Evolutionary conservation across 345 rosid species (phyloP), one percentile per base, ranked within the genome.

Genomic region (Eucalyptus grandis): DNA sequence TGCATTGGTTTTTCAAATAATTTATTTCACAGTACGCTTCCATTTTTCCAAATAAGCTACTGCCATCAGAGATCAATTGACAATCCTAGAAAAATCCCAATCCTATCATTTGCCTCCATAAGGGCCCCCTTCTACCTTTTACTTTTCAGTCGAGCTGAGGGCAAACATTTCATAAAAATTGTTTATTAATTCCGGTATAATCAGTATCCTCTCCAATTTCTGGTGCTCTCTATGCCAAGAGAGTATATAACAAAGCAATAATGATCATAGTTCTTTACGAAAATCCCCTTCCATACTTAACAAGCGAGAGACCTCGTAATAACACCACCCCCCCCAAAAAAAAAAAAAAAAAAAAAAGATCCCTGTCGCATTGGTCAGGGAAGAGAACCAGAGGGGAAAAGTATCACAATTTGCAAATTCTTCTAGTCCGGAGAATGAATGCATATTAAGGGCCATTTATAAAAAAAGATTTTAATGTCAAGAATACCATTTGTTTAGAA

Each of bases 401-500:
- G 83, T 77, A 40, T 40, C 47, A 77, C 26, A 34, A 50, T 3
- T 49, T 44, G 49, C 86, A 50, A 47, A 30, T 72, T 72, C 46
- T 72, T 34, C 46, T 1, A 72, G 82, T 72, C 82, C 46, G 14
- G 14, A 34, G 8, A 40, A 72, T 34, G 82, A 72, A 72, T 34
- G 82, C 46, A 16, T 8, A 15, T 12, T 53, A 81, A 72, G 77
- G 86, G 47, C 30, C 50, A 50, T 69, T 6, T 58, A 86, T 80
- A 81, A 40, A 10, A 10, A 14, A 62, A 22, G 44, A 47, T 21
- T 60, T 31, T 13, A 87, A 60, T 46, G 43, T 40, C 87, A 92
- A 21, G 99, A 91, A 90, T 93, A 96, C 88, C 92, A 67, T 91
- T 92, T 94, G 89, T 93, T 96, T 49, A 97, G 60, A 82, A 96